Base-by-base conservation (phyloP, 2,329 filamentous ascomycete genomes). In the Fusarium lyarnte region DNA sequence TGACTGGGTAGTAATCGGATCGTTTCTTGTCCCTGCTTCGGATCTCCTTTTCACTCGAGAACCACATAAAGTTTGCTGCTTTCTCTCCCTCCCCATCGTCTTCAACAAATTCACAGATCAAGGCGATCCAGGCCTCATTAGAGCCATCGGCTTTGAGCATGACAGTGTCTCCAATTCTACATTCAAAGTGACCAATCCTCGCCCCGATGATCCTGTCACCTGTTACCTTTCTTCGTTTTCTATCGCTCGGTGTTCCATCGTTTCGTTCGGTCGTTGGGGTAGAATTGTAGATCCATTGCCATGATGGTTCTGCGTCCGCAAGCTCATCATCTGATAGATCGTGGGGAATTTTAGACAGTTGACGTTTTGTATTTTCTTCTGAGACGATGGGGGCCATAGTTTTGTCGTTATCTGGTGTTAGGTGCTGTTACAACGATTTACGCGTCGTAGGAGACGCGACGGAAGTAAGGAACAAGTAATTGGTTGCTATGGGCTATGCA, bases 11-110 rank as follows among this genome's bases (percentile, higher is more conserved):
- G 66, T 90, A 94, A 82, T 99, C 96, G 17, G 85, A 87, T 77
- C 94, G 87, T 83, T 96, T 97, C 83, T 93, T 95, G 64, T 90
- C 88, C 79, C 91, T 92, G 76, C 93, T 96, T 33, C 92, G 89
- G 68, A 98, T 94, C 82, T 98, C 95, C 77, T 92, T 93, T 77
- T 97, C 93, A 0, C 93, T 94, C 1, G 93, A 94, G 79, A 99
- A 98, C 96, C 96, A 99, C 87, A 98, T 92, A 78, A 99, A 96
- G 70, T 92, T 93, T 61, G 93, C 95, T 31, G 91, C 90, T 85
- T 94, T 98, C 46, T 92, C 81, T 29, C 79, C 82, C 21, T 82
- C 79, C 17, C 92, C 91, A 25, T 93, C 91, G 36, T 91, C 89
- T 49, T 95, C 91, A 42, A 91, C 80, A 74, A 99, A 97, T 46